Conservation (phyloP, 768 basidiomycete genomes). For the button mushroom (Agaricus bisporus) region DNA sequence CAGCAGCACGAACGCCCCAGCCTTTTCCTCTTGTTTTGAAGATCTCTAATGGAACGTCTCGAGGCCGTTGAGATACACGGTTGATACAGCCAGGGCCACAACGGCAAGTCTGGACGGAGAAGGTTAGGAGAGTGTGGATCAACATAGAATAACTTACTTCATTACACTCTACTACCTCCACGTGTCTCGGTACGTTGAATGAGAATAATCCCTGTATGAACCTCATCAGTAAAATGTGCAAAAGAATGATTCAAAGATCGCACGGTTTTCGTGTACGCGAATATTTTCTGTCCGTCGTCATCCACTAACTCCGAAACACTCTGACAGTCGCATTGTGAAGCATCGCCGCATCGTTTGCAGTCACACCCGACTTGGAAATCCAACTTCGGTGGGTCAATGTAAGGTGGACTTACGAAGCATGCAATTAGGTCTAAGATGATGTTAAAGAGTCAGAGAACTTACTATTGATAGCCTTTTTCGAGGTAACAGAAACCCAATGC, state of each 20-base stretch:
- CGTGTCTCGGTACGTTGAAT: constrained; percentile 34
- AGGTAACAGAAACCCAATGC: constrained; percentile 41
- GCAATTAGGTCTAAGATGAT: background rate
- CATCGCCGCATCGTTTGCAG: constrained; percentile 30
- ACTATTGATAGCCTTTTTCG: constrained; percentile 47
- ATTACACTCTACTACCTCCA: constrained; percentile 64
- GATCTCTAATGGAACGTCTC: constrained; percentile 53
- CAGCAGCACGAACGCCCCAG: constrained; percentile 57
- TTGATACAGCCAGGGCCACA: constrained; percentile 46
- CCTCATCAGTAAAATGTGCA: background rate
- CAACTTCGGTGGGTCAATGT: constrained; percentile 12
- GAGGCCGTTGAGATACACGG: constrained; percentile 54
- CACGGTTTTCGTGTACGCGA: constrained; percentile 40
- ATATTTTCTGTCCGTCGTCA: constrained; percentile 19
- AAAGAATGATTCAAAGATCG: background rate
- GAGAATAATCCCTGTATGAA: constrained; percentile 41
- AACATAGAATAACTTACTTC: constrained; percentile 27
- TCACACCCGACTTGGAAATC: constrained; percentile 38
- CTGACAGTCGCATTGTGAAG: constrained; percentile 43
- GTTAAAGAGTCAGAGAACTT: constrained; percentile 15
- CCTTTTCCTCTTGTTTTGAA: constrained; percentile 57
- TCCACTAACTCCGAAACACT: constrained; percentile 32
- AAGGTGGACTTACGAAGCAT: constrained; percentile 6
- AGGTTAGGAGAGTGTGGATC: background rate
- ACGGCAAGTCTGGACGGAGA: constrained; percentile 30